A percentile compares a stretch with the other conserved stretches of the same genome.
Conservation (phyloP, 2,329 filamentous ascomycete genomes). For the Aspergillus sp. region DNA sequence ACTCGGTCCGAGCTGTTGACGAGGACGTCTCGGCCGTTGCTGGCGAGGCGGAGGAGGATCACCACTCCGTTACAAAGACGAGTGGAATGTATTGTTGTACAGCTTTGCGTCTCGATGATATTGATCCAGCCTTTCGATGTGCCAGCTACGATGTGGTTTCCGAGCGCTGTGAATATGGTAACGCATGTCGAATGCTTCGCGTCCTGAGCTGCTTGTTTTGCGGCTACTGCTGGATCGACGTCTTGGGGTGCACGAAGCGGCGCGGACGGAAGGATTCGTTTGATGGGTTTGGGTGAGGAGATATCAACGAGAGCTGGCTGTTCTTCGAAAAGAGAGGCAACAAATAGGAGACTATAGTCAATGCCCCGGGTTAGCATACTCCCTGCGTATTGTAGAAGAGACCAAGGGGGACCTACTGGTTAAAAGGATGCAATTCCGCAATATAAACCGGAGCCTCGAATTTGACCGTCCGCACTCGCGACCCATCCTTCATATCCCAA, state of each 20-base stretch:
- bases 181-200: conserved; percentile 92
- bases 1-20: conserved; percentile 93
- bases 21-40: conserved; percentile 76
- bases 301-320: conserved; percentile 82
- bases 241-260: conserved; percentile 70
- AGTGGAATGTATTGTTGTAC: conserved; percentile 78
- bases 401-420: conserved; percentile 56
- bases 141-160: conserved; percentile 81
- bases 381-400: background rate
- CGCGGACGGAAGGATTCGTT: conserved; percentile 69
- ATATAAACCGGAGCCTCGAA: conserved; percentile 93
- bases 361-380: conserved; percentile 1
- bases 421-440: conserved; percentile 85
- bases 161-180: conserved; percentile 75
- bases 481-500: conserved; percentile 76
- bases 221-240: conserved; percentile 48
- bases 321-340: conserved; percentile 88
- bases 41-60: conserved; percentile 74
- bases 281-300: conserved; percentile 59
- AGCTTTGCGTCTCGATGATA: conserved; percentile 76
- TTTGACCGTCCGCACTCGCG: conserved; percentile 70
- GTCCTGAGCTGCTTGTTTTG: conserved; percentile 85
- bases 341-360: conserved; percentile 65
- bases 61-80: conserved; percentile 82
- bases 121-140: conserved; percentile 96